Evolutionary conservation across 139 green algal species (phyloP).

Genomic region (Volvox reticuliferus): DNA sequence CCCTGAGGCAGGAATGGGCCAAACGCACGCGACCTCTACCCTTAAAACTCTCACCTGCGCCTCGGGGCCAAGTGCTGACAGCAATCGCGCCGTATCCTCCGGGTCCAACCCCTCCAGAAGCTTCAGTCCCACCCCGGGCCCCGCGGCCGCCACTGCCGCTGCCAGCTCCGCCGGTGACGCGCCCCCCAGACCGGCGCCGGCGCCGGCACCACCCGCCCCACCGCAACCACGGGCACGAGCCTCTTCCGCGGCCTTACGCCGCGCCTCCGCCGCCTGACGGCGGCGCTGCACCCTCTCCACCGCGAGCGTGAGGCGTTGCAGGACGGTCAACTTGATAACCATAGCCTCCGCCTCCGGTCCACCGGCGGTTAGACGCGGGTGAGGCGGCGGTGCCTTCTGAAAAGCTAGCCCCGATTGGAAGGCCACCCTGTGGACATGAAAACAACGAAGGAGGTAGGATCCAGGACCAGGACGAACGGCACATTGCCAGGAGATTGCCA

Average conservation of each 20-base stretch:
- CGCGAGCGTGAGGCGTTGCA: conserved; percentile 36
- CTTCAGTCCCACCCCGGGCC: not conserved
- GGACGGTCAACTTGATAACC: conserved; percentile 12
- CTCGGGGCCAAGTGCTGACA: conserved; percentile 20
- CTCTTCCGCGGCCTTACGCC: not conserved
- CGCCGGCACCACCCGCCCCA: not conserved
- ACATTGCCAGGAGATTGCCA: too few relatives aligned
- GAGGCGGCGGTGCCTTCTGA: not conserved
- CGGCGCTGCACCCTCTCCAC: conserved; percentile 31
- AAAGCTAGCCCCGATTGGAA: not conserved
- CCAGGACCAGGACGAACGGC: too few relatives aligned
- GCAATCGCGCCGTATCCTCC: not conserved
- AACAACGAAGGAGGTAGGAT: not conserved
- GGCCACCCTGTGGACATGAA: not conserved
- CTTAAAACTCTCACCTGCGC: conserved; percentile 20
- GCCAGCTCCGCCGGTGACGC: conserved; percentile 18
- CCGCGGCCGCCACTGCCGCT: conserved; percentile 47
- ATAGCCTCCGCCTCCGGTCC: conserved; percentile 33
- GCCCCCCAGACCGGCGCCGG: not conserved
- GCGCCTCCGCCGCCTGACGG: conserved; percentile 5
- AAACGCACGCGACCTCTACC: too few relatives aligned
- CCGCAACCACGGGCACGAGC: not conserved
- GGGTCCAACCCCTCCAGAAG: conserved; percentile 37
- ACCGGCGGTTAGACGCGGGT: not conserved
- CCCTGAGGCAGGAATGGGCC: too few relatives aligned